A percentile compares a stretch with the other conserved stretches of the same genome.
Evolutionary conservation across 805 yeast species (phyloP).

Genomic region (Komagataella mondaviorum): DNA sequence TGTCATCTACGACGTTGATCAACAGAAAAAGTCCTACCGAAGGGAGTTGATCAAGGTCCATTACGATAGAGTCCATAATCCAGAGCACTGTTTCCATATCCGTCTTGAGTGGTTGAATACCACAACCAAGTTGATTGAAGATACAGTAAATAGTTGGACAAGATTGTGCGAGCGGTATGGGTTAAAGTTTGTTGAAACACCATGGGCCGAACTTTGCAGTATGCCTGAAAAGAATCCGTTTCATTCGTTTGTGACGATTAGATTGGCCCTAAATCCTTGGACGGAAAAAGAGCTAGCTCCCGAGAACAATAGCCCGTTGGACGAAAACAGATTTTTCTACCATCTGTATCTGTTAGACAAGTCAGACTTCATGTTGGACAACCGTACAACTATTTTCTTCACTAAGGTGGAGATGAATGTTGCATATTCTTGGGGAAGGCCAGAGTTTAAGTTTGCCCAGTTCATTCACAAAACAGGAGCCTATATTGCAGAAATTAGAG

Average conservation of each 20-base stretch:
- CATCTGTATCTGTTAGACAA: conserved; percentile 60
- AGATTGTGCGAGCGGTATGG: conserved; percentile 82
- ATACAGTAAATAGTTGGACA: conserved; percentile 62
- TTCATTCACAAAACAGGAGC: conserved; percentile 85
- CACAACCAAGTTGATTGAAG: conserved; percentile 76
- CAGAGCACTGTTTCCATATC: conserved; percentile 87
- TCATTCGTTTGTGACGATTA: conserved; percentile 67
- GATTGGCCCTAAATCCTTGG: conserved; percentile 64
- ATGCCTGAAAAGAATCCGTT: conserved; percentile 75
- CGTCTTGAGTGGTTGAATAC: conserved; percentile 88
- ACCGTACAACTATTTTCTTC: conserved; percentile 57
- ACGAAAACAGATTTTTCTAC: conserved; percentile 52
- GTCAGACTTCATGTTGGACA: conserved; percentile 71
- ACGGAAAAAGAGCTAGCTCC: conserved; percentile 36
- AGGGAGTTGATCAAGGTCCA: conserved; percentile 75
- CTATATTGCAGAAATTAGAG: conserved; percentile 76
- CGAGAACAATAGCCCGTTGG: conserved; percentile 21
- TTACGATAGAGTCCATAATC: conserved; percentile 85
- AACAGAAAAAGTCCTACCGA: conserved; percentile 53
- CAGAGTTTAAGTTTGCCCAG: conserved; percentile 71
- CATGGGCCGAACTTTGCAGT: conserved; percentile 76
- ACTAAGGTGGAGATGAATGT: conserved; percentile 43
- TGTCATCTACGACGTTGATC: conserved; percentile 64
- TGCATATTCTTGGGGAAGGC: conserved; percentile 83
- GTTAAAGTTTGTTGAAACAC: conserved; percentile 69